These are phyloP conservation scores for Penicillium atrosanguineum DNA, from an alignment of 495 filamentous ascomycete genomes.

Conservation along the genomic window DNA sequence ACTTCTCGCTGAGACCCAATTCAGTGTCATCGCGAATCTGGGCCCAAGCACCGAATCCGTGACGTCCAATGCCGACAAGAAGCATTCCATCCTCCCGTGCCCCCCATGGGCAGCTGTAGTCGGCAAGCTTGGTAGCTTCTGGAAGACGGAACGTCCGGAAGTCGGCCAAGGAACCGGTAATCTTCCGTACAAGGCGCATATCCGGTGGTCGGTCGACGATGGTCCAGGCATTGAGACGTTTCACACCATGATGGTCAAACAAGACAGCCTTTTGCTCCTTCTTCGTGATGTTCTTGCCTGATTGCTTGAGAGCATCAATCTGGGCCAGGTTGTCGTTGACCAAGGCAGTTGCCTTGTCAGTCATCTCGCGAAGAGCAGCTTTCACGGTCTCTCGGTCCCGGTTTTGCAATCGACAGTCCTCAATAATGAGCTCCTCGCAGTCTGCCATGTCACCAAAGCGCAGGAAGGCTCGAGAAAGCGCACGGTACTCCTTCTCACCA, in stretches of 20 bases:
- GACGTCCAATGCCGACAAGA: constrained; percentile 83
- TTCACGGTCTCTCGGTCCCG: constrained; percentile 77
- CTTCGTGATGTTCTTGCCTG: constrained; percentile 77
- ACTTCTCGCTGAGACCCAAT: constrained; percentile 82
- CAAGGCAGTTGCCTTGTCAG: constrained; percentile 63
- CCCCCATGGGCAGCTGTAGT: constrained; percentile 87
- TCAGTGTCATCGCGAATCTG: constrained; percentile 90
- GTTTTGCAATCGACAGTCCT: constrained; percentile 76
- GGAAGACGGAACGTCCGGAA: constrained; percentile 78
- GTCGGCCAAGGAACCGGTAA: constrained; percentile 60
- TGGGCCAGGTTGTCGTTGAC: constrained; percentile 65
- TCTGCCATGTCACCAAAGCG: constrained; percentile 86
- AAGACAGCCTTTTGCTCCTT: constrained; percentile 96
- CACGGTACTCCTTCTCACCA: constrained; percentile 84
- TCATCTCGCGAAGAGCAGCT: constrained; percentile 68
- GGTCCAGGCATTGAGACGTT: constrained; percentile 92
- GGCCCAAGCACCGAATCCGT: constrained; percentile 92
- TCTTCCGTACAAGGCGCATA: constrained; percentile 76
- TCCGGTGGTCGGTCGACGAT: constrained; percentile 85
- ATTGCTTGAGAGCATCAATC: constrained; percentile 60
- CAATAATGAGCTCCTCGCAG: constrained; percentile 77
- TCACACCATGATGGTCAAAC: constrained; percentile 88
- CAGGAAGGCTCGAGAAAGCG: constrained; percentile 82
- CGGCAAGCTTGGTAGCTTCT: constrained; percentile 83
- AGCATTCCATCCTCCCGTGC: constrained; percentile 96